Evolutionary conservation across 331 rosid species (phyloP).

Genomic region (Cydonia oblonga): DNA sequence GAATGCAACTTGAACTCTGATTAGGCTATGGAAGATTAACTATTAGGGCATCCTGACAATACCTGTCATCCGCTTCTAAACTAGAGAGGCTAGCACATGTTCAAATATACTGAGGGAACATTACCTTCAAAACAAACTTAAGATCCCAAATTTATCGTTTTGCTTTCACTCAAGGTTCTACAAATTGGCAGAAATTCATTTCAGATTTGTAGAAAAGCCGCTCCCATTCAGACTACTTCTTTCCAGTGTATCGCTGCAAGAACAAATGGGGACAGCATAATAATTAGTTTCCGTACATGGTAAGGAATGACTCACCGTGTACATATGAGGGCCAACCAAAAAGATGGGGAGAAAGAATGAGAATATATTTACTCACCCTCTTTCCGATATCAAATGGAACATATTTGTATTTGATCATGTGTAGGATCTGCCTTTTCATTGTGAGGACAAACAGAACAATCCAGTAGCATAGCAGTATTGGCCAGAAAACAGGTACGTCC

Average conservation of each 20-base stretch:
- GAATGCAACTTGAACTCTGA: neutral
- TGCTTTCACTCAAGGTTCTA: neutral
- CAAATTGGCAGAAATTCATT: neutral
- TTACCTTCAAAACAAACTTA: neutral
- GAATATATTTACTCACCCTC: conserved; percentile 28
- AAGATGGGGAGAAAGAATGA: neutral
- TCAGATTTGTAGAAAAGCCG: neutral
- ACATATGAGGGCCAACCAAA: neutral
- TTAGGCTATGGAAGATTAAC: too few relatives aligned
- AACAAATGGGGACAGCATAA: neutral
- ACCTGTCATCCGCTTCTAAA: conserved; percentile 3
- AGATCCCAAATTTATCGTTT: neutral
- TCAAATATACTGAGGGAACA: neutral
- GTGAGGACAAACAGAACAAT: conserved; percentile 55
- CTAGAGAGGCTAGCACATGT: conserved; percentile 4
- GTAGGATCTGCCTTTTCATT: conserved; percentile 76
- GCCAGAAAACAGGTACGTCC: conserved; percentile 76
- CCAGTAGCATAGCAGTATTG: conserved; percentile 65
- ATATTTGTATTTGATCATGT: conserved; percentile 63
- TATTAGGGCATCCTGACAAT: neutral
- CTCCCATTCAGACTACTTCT: neutral
- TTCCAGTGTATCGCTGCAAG: conserved; percentile 7
- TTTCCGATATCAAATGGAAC: conserved; percentile 59
- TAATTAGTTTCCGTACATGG: neutral
- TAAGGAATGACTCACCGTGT: neutral